A percentile compares a stretch with the other conserved stretches of the same genome.
These are phyloP conservation scores for Termitomyces sp. DNA, from an alignment of 768 basidiomycete species.

Conservation along the genomic window DNA sequence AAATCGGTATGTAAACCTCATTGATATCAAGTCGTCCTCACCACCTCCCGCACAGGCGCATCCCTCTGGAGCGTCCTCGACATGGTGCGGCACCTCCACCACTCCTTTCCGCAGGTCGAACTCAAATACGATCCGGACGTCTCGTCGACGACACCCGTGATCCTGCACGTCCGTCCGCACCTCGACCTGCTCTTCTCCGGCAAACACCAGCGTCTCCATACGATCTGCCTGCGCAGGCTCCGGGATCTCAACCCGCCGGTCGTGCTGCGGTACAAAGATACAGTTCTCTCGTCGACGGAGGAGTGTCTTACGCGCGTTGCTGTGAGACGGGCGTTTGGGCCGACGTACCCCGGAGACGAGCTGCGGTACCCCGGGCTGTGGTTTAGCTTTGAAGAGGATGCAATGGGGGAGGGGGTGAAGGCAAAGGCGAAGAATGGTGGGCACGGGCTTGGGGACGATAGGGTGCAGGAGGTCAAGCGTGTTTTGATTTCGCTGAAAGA, in stretches of 20 bases:
- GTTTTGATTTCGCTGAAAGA: slow-evolving; percentile 72
- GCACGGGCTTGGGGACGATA: slow-evolving; percentile 50
- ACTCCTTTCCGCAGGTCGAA: slow-evolving; percentile 77
- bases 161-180: slow-evolving; percentile 77
- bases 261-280: slow-evolving; percentile 64
- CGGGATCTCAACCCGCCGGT: slow-evolving; percentile 66
- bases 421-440: too few species aligned
- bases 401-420: slow-evolving; percentile 51
- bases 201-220: slow-evolving; percentile 73
- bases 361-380: slow-evolving; percentile 79
- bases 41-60: slow-evolving; percentile 40
- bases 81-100: slow-evolving; percentile 57
- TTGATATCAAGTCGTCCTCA: not conserved
- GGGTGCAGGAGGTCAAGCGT: slow-evolving; percentile 72
- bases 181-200: slow-evolving; percentile 85
- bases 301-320: slow-evolving; percentile 59
- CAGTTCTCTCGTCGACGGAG: slow-evolving; percentile 55
- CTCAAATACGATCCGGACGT: slow-evolving; percentile 79
- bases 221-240: slow-evolving; percentile 68
- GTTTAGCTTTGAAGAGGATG: slow-evolving; percentile 83
- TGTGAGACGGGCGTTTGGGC: slow-evolving; percentile 75
- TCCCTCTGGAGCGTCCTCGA: slow-evolving; percentile 80
- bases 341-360: slow-evolving; percentile 76
- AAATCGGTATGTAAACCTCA: slow-evolving; percentile 47
- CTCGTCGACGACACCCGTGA: slow-evolving; percentile 65